These are phyloP conservation scores for Boehmeria nivea DNA, from an alignment of 306 rosid species.

Conservation along the genomic window DNA sequence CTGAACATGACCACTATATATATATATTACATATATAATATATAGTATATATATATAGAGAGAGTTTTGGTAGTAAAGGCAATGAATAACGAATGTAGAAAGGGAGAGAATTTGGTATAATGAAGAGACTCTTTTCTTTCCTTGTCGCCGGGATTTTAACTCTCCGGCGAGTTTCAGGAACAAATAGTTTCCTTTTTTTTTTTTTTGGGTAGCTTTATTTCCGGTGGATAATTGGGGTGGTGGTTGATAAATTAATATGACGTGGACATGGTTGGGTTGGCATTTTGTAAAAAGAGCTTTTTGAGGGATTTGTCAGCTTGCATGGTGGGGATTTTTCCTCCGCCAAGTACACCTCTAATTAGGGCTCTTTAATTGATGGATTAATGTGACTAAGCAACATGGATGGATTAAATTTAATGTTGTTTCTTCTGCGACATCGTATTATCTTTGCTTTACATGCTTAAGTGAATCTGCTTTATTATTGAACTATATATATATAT, in stretches of 20 bases:
- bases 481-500: too few relatives aligned
- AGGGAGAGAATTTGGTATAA: neutral
- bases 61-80: neutral
- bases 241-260: neutral
- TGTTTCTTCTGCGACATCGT: too few relatives aligned
- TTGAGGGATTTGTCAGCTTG: conserved; percentile 6
- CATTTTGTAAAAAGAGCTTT: neutral
- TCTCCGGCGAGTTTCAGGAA: conserved; percentile 20
- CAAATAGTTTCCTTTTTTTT: too few relatives aligned
- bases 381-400: too few relatives aligned
- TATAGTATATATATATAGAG: neutral
- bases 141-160: conserved; percentile 2
- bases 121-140: neutral
- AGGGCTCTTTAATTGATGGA: neutral
- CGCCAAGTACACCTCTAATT: neutral
- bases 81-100: neutral
- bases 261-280: conserved; percentile 19
- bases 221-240: neutral
- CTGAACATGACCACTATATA: conserved; percentile 14
- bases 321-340: neutral
- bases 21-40: neutral
- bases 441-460: too few relatives aligned
- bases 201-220: too few relatives aligned
- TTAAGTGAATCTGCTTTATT: too few relatives aligned
- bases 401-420: too few relatives aligned